These are phyloP conservation scores for Creolimax fragrantissima DNA, from an alignment of 78 protist species.

Conservation along the genomic window DNA sequence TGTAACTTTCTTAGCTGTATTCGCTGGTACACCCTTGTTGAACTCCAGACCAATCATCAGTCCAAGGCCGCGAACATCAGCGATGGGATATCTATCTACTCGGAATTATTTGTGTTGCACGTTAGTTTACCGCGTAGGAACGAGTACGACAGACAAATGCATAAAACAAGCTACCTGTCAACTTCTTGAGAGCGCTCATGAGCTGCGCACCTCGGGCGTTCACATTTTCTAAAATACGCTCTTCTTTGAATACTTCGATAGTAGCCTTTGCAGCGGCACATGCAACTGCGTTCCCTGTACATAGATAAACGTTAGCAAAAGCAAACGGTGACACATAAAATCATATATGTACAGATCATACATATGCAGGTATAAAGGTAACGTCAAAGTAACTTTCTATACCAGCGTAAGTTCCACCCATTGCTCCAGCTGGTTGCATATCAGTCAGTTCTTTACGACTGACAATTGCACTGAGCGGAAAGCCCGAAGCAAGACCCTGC, in stretches of 20 bases:
- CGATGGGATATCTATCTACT: neutral
- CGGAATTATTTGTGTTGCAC: neutral
- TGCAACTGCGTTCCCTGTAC: conserved; percentile 47
- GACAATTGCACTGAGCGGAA: conserved; percentile 41
- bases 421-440: conserved; percentile 19
- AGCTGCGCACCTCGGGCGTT: conserved; percentile 32
- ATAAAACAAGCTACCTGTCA: neutral
- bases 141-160: neutral
- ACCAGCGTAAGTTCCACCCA: conserved; percentile 58
- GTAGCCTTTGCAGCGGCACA: conserved; percentile 59
- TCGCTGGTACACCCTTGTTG: neutral
- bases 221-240: conserved; percentile 40
- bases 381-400: too few species aligned
- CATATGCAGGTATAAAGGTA: too few species aligned
- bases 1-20: neutral
- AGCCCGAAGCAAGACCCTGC: conserved; percentile 58
- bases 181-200: neutral
- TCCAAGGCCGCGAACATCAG: conserved; percentile 50
- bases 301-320: too few species aligned
- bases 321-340: too few species aligned
- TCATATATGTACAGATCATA: too few species aligned
- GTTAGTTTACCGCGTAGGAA: neutral
- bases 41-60: conserved; percentile 57
- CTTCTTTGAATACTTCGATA: conserved; percentile 44
- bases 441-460: conserved; percentile 5